Base-by-base conservation (phyloP, 495 filamentous ascomycete species). In the Evernia prunastri region DNA sequence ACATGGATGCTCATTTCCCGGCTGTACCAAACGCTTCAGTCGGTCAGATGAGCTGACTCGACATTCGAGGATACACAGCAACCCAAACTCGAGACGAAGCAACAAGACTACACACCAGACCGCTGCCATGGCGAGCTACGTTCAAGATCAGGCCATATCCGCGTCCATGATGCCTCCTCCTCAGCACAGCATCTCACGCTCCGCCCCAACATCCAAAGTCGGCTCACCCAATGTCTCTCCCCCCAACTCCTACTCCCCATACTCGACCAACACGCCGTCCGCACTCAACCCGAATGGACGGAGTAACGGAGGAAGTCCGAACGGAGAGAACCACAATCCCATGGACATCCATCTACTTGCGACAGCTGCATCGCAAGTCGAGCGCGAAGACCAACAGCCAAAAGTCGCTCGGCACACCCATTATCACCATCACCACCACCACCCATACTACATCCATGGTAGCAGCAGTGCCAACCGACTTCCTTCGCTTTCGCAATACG, bases 1-100 rank as follows among this genome's bases (percentile, higher is more conserved):
- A 23, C 94, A 98, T 71, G 92, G 87, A 47, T 98, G 94, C 83
- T 85, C 88, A 69, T 96, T 90, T 71, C 90, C 90, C 6, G 93
- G 92, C 59, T 98, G 94, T 84, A 94, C 90, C 58, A 98, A 98
- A 78, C 89, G 92, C 63, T 98, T 98, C 83, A 95, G 90, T 69
- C 86, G 94, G 31, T 97, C 95, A 25, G 94, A 98, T 70, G 94
- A 98, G 77, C 82, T 98, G 62, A 98, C 94, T 49, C 85, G 94
- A 56, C 94, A 98, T 78, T 97, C 94, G 73, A 84, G 94, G 73
- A 98, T 98, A 80, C 94, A 98, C 84, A 96, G 87, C 82, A 98
- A 98, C 78, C 94, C 95, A 56, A 97, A 97, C 81, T 96, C 91
- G 66, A 83, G 94, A 74, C 81, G 94, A 71, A 92, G 90, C 58